Evolutionary conservation across 139 green algal genomes (phyloP), one percentile per base, ranked within the genome.

Genomic region (Chlamydomonas sp.): DNA sequence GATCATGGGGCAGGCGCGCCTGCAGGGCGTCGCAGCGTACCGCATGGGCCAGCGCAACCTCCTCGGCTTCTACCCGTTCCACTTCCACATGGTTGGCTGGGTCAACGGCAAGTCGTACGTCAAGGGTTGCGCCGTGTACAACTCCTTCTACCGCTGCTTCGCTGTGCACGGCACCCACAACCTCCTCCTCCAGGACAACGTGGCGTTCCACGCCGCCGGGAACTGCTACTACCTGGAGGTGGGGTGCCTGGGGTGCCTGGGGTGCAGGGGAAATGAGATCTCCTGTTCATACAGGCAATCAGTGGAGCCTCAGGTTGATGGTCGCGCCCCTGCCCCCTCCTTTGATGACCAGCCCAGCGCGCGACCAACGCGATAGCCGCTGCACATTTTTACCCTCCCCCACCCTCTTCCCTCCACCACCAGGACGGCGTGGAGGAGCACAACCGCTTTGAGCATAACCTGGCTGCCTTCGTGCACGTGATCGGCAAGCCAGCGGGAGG

Each of bases 1-100:
- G 35, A 71, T 84, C 29, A 57, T 68, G 65, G 77, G 77, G 1
- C 58, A 78, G 70, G 81, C 74, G 3, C 81, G 78, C 34, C 48
- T 87, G 20, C 57, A 78, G 6, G 81, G 81, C 26, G 75, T 81
- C 26, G 35, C 83, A 65, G 72, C 72, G 39, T 87, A 81, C 66
- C 68, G 72, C 6, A 71, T 78, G 61, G 81, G 81, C 1, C 83
- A 89, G 73, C 48, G 1, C 16, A 88, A 89, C 58, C 49, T 81
- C 16, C 31, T 82, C 38, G 81, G 81, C 0, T 71, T 73, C 24
- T 89, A 89, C 73, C 83, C 83, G 47, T 83, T 89, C 64, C 83
- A 89, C 65, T 89, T 65, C 49, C 78, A 84, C 65, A 30, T 85
- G 43, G 20, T 79, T 1, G 70, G 69, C 6, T 10, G 50, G 8